Conservation (phyloP, 208 protist genomes). For the Trypanosoma brucei region DNA sequence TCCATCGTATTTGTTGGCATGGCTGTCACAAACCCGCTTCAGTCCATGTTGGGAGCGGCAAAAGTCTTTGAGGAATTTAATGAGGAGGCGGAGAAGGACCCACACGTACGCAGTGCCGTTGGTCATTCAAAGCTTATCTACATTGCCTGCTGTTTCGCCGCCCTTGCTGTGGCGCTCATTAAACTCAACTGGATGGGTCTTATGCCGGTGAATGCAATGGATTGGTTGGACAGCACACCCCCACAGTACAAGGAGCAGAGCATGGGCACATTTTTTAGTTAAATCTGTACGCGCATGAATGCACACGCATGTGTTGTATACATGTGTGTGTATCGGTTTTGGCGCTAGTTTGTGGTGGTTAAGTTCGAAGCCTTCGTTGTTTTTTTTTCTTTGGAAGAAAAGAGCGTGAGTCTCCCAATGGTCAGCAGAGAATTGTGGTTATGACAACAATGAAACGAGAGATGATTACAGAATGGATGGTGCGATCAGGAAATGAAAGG, state of each 20-base stretch:
- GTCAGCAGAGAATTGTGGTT: too few species aligned
- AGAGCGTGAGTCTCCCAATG: too few species aligned
- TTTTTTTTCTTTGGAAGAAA: too few species aligned
- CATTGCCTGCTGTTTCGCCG: constrained; percentile 63
- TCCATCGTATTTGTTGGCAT: constrained; percentile 89
- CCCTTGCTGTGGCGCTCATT: constrained; percentile 64
- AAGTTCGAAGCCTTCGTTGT: too few species aligned
- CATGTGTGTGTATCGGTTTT: neutral
- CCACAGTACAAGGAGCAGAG: constrained; percentile 59
- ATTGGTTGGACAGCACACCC: constrained; percentile 71
- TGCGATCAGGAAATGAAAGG: too few species aligned
- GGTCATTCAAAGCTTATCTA: constrained; percentile 74
- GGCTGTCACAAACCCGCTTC: constrained; percentile 74
- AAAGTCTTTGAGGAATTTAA: constrained; percentile 64
- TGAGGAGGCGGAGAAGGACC: constrained; percentile 56
- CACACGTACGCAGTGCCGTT: constrained; percentile 40
- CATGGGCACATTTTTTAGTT: constrained; percentile 28
- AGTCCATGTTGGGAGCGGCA: constrained; percentile 42
- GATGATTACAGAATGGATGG: too few species aligned
- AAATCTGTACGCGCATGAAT: neutral
- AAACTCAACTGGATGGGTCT: constrained; percentile 87
- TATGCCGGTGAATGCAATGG: constrained; percentile 73
- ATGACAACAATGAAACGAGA: too few species aligned
- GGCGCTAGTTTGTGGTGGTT: too few species aligned
- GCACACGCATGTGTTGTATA: neutral